These are phyloP conservation scores for Aspergillus unguis DNA, from an alignment of 2,329 filamentous ascomycete species.

Conservation along the genomic window DNA sequence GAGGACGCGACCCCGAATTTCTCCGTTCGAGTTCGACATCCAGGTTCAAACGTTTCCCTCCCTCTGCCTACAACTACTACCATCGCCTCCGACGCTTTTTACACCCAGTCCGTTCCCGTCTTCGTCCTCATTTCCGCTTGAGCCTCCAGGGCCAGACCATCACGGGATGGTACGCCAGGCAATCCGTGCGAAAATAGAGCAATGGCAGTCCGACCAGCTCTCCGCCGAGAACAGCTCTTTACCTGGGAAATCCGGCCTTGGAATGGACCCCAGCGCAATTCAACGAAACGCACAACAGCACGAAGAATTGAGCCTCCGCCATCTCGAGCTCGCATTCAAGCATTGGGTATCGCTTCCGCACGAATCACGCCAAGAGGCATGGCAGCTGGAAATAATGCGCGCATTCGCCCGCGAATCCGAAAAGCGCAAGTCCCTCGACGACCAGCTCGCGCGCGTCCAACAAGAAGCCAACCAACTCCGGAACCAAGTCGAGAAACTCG, in stretches of 20 bases:
- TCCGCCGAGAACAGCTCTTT: slow-evolving; percentile 41
- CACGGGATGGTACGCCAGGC: slow-evolving; percentile 66
- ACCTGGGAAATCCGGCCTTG: slow-evolving; percentile 35
- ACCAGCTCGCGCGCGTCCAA: slow-evolving; percentile 43
- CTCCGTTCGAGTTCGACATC: slow-evolving; percentile 75
- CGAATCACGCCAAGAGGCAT: slow-evolving; percentile 49
- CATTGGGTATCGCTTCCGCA: slow-evolving; percentile 68
- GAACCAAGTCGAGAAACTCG: slow-evolving; percentile 45
- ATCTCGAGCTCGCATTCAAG: slow-evolving; percentile 71
- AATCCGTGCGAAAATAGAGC: slow-evolving; percentile 64
- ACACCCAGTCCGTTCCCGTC: slow-evolving; percentile 76
- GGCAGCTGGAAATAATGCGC: slow-evolving; percentile 48
- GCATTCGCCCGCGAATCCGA: slow-evolving; percentile 47
- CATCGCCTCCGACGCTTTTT: slow-evolving; percentile 77
- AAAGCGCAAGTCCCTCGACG: slow-evolving; percentile 42
- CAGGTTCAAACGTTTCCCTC: slow-evolving; percentile 81
- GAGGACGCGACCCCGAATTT: slow-evolving; percentile 39
- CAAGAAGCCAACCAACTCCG: slow-evolving; percentile 50
- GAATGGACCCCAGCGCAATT: slow-evolving; percentile 36
- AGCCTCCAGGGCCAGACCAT: slow-evolving; percentile 70
- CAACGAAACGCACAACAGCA: slow-evolving; percentile 55
- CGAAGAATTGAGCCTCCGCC: slow-evolving; percentile 67
- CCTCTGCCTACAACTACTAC: slow-evolving; percentile 75
- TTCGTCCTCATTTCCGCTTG: slow-evolving; percentile 74
- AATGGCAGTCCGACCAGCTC: slow-evolving; percentile 56